These are phyloP conservation scores for Tylopilus sp. DNA, from an alignment of 768 basidiomycete genomes.

Conservation along the genomic window DNA sequence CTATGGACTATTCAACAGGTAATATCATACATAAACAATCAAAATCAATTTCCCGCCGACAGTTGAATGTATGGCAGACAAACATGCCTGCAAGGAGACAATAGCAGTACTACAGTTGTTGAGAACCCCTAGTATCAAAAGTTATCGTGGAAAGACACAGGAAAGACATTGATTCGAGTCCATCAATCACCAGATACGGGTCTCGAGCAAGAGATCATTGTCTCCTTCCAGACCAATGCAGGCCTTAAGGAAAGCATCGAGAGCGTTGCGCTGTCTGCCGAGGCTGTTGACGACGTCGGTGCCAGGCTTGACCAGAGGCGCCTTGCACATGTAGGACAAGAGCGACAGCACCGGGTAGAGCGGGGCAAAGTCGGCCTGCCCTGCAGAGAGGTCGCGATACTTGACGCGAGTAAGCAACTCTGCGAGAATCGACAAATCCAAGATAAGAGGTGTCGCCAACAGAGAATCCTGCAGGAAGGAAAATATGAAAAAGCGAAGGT, in stretches of 20 bases:
- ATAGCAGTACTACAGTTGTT: constrained; percentile 15
- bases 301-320: constrained; percentile 92
- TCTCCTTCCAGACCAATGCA: constrained; percentile 84
- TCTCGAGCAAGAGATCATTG: constrained; percentile 82
- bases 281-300: constrained; percentile 94
- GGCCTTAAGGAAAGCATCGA: constrained; percentile 92
- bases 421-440: constrained; percentile 89
- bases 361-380: constrained; percentile 65
- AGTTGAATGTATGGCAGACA: constrained; percentile 15
- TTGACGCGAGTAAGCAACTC: constrained; percentile 92
- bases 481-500: neutral
- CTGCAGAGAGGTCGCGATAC: constrained; percentile 60
- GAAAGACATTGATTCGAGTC: neutral
- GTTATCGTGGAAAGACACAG: neutral
- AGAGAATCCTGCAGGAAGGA: constrained; percentile 71
- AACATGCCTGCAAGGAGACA: neutral
- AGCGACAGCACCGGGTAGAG: constrained; percentile 91
- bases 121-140: constrained; percentile 13
- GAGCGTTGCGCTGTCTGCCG: constrained; percentile 90
- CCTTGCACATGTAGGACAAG: constrained; percentile 96
- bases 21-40: neutral
- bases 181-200: constrained; percentile 75
- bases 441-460: constrained; percentile 91
- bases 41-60: neutral
- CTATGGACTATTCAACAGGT: neutral